Evolutionary conservation across 768 basidiomycete species (phyloP).

Genomic region (Coprinopsis sp.): DNA sequence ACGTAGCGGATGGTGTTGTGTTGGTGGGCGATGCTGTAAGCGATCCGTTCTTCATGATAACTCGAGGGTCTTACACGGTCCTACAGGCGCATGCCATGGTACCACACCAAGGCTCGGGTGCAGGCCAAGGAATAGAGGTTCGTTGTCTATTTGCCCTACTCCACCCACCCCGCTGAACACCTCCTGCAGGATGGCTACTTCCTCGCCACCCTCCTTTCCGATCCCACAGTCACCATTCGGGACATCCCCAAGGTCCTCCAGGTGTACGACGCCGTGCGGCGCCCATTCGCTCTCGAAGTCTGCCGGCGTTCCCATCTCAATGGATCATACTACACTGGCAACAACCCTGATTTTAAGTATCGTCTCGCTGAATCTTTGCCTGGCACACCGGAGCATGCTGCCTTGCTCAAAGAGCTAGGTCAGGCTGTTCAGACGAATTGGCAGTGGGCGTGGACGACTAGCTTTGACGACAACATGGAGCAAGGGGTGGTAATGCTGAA

Average conservation of each 20-base stretch:
- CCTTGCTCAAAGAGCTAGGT: slow-evolving; percentile 26
- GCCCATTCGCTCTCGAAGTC: slow-evolving; percentile 30
- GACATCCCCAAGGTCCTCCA: slow-evolving; percentile 23
- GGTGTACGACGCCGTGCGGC: slow-evolving; percentile 34
- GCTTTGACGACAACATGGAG: slow-evolving; percentile 15
- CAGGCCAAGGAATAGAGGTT: slow-evolving; percentile 46
- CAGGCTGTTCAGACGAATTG: slow-evolving; percentile 26
- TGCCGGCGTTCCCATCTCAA: slow-evolving; percentile 23
- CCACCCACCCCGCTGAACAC: slow-evolving; percentile 11
- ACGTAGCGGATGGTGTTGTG: slow-evolving; percentile 16
- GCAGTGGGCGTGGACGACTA: slow-evolving; percentile 44
- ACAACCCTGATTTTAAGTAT: slow-evolving; percentile 25
- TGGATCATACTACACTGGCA: slow-evolving; percentile 30
- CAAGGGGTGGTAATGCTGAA: slow-evolving; percentile 8
- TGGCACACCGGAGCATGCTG: slow-evolving; percentile 1
- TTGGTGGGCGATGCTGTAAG: slow-evolving; percentile 22
- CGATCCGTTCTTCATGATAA: neutral
- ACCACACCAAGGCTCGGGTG: slow-evolving; percentile 45
- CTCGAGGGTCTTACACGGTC: neutral
- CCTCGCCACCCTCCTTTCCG: slow-evolving; percentile 35
- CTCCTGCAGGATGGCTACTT: slow-evolving; percentile 39
- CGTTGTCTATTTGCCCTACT: neutral
- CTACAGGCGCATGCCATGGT: slow-evolving; percentile 41
- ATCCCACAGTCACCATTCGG: slow-evolving; percentile 27
- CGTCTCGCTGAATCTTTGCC: slow-evolving; percentile 17